These are phyloP conservation scores for Sporisorium iseilematis-ciliati DNA, from an alignment of 1,284 basidiomycete species.

Conservation along the genomic window DNA sequence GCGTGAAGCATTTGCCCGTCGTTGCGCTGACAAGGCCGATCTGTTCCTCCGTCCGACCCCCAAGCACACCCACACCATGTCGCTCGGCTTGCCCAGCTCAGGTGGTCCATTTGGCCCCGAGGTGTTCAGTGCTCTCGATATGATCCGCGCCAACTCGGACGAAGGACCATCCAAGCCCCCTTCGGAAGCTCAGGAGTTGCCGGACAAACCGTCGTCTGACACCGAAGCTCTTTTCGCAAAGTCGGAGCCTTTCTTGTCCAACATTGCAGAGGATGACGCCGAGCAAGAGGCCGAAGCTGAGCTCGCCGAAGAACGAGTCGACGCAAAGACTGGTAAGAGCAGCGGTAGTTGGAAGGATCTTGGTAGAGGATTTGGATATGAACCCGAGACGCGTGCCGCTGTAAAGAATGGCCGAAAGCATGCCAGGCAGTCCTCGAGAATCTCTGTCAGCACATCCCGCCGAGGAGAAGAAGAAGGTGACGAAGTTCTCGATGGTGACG, in stretches of 20 bases:
- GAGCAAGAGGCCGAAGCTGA: constrained; percentile 12
- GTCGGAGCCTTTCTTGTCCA: constrained; percentile 15
- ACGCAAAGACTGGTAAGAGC: constrained; percentile 1
- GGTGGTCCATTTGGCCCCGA: constrained; percentile 58
- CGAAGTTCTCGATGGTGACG: constrained; percentile 16
- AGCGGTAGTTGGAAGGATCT: constrained; percentile 55
- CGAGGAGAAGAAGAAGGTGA: constrained; percentile 32
- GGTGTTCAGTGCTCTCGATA: constrained; percentile 54
- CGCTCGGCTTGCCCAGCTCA: constrained; percentile 55
- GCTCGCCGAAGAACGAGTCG: background rate
- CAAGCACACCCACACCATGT: constrained; percentile 54
- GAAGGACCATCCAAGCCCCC: constrained; percentile 31
- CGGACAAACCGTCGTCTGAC: constrained; percentile 35
- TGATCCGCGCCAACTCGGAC: constrained; percentile 51
- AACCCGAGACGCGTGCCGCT: constrained; percentile 23
- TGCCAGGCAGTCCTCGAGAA: constrained; percentile 32
- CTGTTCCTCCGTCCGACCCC: constrained; percentile 5
- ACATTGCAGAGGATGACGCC: constrained; percentile 33
- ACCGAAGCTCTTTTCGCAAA: constrained; percentile 19
- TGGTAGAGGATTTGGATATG: constrained; percentile 59
- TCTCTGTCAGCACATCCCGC: constrained; percentile 43
- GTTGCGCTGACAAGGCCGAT: constrained; percentile 24
- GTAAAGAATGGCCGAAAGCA: constrained; percentile 10
- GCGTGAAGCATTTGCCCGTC: constrained; percentile 37
- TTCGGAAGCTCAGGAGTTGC: constrained; percentile 19